phyloP scores from a whole-genome alignment of 805 yeast species.

The Nematodospora valgi region DNA sequence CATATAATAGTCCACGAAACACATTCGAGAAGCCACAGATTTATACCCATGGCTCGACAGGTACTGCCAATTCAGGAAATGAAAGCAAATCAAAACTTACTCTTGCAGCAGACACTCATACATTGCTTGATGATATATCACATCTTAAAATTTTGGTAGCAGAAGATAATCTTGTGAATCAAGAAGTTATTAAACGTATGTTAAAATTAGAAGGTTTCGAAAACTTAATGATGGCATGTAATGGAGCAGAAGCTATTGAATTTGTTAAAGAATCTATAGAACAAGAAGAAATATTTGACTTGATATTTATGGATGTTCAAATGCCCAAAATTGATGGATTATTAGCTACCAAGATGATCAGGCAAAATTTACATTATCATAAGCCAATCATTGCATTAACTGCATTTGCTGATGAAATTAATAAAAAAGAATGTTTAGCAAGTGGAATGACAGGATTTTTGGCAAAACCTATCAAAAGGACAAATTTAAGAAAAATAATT shows the following conservation, averaged over 20 bases:
- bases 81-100: slow-evolving; percentile 13
- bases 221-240: slow-evolving; percentile 74
- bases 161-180: slow-evolving; percentile 91
- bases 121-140: slow-evolving; percentile 23
- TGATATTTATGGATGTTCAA: slow-evolving; percentile 95
- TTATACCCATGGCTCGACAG: slow-evolving; percentile 47
- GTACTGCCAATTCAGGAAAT: slow-evolving; percentile 40
- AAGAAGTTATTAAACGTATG: slow-evolving; percentile 91
- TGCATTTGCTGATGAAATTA: slow-evolving; percentile 92
- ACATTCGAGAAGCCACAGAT: slow-evolving; percentile 35
- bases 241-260: slow-evolving; percentile 86
- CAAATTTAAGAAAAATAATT: slow-evolving; percentile 58
- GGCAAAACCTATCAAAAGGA: slow-evolving; percentile 81
- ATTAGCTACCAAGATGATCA: slow-evolving; percentile 71
- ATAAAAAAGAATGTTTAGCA: slow-evolving; percentile 76
- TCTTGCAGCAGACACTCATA: slow-evolving; percentile 8
- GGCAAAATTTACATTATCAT: slow-evolving; percentile 55
- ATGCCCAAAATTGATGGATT: slow-evolving; percentile 95
- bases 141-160: slow-evolving; percentile 70
- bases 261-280: slow-evolving; percentile 49
- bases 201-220: slow-evolving; percentile 74
- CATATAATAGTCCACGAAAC: too few relatives aligned
- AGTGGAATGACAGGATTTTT: slow-evolving; percentile 94
- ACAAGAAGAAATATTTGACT: slow-evolving; percentile 48
- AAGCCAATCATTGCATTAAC: slow-evolving; percentile 91